Conservation (phyloP, 805 yeast genomes). For the Cyberlindnera americana region DNA sequence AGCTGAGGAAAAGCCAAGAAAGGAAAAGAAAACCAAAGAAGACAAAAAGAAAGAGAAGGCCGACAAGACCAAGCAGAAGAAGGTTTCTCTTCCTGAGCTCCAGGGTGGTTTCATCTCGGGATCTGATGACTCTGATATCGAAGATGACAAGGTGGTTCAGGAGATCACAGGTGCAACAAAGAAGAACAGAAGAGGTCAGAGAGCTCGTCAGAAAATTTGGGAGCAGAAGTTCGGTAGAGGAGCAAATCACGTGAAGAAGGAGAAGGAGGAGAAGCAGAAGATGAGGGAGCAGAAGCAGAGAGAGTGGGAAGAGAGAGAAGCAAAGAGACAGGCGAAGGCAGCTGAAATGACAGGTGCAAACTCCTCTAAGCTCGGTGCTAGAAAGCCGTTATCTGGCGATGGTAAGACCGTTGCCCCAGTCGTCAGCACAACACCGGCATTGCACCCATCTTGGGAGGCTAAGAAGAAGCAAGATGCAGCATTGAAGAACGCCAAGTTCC, state of each 20-base stretch:
- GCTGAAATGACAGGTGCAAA: constrained; percentile 38
- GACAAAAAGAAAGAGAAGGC: constrained; percentile 24
- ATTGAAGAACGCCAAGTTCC: constrained; percentile 59
- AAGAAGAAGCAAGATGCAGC: constrained; percentile 70
- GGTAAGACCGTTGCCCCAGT: constrained; percentile 15
- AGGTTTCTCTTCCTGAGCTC: constrained; percentile 57
- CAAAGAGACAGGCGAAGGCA: constrained; percentile 53
- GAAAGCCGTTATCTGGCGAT: constrained; percentile 16
- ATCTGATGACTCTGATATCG: constrained; percentile 69
- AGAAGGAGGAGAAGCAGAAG: constrained; percentile 48
- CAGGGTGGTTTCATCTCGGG: constrained; percentile 83
- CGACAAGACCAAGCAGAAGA: constrained; percentile 33
- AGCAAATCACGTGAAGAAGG: constrained; percentile 81
- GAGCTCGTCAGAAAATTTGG: constrained; percentile 97
- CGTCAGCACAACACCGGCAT: constrained; percentile 13
- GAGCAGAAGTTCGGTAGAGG: constrained; percentile 78
- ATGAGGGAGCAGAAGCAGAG: constrained; percentile 56
- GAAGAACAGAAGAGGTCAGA: constrained; percentile 92
- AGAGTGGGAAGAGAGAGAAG: constrained; percentile 71
- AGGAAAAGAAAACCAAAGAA: constrained; percentile 26
- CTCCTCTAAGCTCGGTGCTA: constrained; percentile 37
- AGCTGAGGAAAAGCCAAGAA: constrained; percentile 32
- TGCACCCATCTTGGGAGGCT: constrained; percentile 99
- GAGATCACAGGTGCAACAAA: constrained; percentile 50
- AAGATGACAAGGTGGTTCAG: constrained; percentile 47